phyloP scores from a whole-genome alignment of 129 eudicot genomes.

The Lactuca sativa region DNA sequence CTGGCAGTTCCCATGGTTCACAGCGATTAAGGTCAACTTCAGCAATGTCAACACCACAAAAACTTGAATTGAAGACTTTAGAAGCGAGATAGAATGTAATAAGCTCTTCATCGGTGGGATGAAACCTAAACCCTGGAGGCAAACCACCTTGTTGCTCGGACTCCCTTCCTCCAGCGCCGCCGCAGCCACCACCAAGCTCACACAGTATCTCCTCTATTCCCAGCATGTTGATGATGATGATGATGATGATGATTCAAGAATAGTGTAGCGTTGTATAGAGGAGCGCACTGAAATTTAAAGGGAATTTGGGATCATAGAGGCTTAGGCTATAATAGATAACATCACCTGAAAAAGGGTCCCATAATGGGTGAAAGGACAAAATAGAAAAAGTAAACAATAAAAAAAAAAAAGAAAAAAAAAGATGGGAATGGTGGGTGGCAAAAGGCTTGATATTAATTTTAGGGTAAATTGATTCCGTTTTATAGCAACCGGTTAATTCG shows the following conservation, averaged over 20 bases:
- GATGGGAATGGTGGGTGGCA: not conserved
- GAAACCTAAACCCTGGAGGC: constrained; percentile 95
- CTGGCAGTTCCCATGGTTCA: constrained; percentile 82
- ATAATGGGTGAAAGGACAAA: constrained; percentile 18
- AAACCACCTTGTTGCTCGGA: constrained; percentile 41
- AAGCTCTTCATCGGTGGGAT: constrained; percentile 96
- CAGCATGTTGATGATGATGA: constrained; percentile 41
- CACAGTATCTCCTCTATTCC: constrained; percentile 70
- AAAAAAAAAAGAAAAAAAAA: not conserved
- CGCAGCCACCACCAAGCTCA: constrained; percentile 44
- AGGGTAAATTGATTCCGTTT: not conserved
- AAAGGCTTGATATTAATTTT: not conserved
- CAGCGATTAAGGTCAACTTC: constrained; percentile 69
- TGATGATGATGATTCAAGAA: not conserved
- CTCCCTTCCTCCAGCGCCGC: constrained; percentile 34
- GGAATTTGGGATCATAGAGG: constrained; percentile 38
- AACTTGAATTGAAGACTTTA: constrained; percentile 55
- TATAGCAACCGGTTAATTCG: not conserved
- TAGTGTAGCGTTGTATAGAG: constrained; percentile 1
- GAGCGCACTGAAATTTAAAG: constrained; percentile 46
- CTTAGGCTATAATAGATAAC: constrained; percentile 23
- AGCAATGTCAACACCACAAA: constrained; percentile 53
- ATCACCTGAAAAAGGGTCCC: constrained; percentile 33
- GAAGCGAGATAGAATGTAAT: constrained; percentile 84
- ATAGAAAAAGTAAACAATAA: not conserved